These are phyloP conservation scores for Sanghuangporus weigelae DNA, from an alignment of 1,284 basidiomycete genomes.

Conservation along the genomic window DNA sequence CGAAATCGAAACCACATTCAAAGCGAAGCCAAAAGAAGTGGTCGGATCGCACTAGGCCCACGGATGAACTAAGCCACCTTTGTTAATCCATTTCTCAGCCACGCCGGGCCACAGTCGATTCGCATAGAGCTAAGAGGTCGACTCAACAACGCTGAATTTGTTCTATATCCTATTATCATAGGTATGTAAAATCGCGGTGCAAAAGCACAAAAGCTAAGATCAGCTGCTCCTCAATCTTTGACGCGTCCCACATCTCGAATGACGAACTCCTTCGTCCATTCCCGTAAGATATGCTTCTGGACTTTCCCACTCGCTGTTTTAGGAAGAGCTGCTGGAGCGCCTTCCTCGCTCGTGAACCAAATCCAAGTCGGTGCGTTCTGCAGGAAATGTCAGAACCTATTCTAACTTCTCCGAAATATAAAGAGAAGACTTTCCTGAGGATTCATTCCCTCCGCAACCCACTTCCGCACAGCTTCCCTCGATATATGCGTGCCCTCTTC, in stretches of 20 bases:
- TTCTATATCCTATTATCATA: too few relatives aligned
- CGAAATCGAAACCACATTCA: too few relatives aligned
- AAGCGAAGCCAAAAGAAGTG: too few relatives aligned
- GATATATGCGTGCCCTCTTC: conserved; percentile 36
- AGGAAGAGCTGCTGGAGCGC: conserved; percentile 55
- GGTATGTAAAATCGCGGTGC: background rate
- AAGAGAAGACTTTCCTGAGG: conserved; percentile 51
- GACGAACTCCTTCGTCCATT: conserved; percentile 28
- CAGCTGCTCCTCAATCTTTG: background rate
- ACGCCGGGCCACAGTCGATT: too few relatives aligned
- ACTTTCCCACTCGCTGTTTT: conserved; percentile 89
- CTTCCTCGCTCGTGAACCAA: conserved; percentile 74
- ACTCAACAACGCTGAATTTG: too few relatives aligned
- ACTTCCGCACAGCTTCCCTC: conserved; percentile 44
- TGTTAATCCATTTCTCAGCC: too few relatives aligned
- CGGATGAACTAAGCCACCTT: too few relatives aligned
- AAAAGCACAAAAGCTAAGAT: background rate
- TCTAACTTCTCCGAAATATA: background rate
- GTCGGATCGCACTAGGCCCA: too few relatives aligned
- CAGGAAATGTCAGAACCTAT: background rate
- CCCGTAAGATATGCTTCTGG: conserved; percentile 66
- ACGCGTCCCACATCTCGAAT: background rate
- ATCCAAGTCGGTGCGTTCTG: conserved; percentile 75
- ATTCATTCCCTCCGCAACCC: conserved; percentile 60
- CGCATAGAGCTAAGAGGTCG: too few relatives aligned